Evolutionary conservation across 2,329 filamentous ascomycete species (phyloP), one percentile per base, ranked within the genome.

Genomic region (Aspergillus awamori): DNA sequence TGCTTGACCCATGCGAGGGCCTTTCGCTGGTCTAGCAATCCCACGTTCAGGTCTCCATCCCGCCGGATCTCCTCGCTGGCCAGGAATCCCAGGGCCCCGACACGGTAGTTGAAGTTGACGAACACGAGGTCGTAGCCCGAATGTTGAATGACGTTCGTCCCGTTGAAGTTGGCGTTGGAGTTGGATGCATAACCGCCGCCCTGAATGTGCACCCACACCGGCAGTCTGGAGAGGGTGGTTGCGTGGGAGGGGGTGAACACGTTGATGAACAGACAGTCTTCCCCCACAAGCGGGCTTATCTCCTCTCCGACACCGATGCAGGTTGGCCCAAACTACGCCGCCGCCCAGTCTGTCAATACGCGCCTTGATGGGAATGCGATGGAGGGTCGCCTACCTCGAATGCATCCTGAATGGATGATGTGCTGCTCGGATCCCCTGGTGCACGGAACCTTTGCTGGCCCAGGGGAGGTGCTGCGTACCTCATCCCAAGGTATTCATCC

Each of bases 401-500:
- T 10, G 87, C 87, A 56, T 78, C 65, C 54, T 84, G 80, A 1
- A 84, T 69, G 74, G 64, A 4, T 10, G 41, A 5, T 5, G 56
- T 49, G 13, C 33, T 11, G 24, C 17, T 2, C 20, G 89, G 88
- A 70, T 89, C 86, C 66, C 82, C 76, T 0, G 90, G 88, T 11
- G 86, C 84, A 56, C 80, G 77, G 67, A 91, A 92, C 39, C 89
- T 81, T 56, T 89, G 69, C 7, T 84, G 66, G 2, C 85, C 87
- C 1, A 88, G 56, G 0, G 89, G 89, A 3, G 89, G 80, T 2
- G 87, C 85, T 0, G 89, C 89, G 75, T 86, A 93, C 49, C 88
- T 83, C 63, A 93, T 84, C 0, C 89, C 89, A 7, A 90, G 81
- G 87, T 88, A 92, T 71, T 88, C 81, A 3, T 83, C 86, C 41